phyloP scores from a whole-genome alignment of 441 rosid species.

The Pelargonium citronellum region DNA sequence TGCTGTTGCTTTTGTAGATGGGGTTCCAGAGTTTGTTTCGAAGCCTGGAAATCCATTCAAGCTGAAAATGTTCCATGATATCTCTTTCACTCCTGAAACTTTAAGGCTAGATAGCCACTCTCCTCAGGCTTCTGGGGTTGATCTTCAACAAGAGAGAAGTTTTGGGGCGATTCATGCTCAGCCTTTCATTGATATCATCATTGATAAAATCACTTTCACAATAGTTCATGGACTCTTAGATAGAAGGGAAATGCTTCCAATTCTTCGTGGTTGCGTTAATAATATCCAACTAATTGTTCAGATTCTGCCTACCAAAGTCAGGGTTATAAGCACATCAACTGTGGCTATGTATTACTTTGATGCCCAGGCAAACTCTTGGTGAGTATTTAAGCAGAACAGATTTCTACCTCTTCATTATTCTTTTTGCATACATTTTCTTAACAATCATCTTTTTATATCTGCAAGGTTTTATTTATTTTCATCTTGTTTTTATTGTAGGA shows the following conservation, averaged over 20 bases:
- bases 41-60: conserved; percentile 95
- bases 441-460: conserved; percentile 11
- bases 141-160: conserved; percentile 29
- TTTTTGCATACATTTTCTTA: conserved; percentile 20
- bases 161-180: conserved; percentile 39
- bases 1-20: conserved; percentile 74
- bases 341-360: conserved; percentile 57
- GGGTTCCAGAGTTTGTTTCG: conserved; percentile 73
- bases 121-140: conserved; percentile 29
- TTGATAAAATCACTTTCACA: conserved; percentile 56
- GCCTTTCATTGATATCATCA: conserved; percentile 49
- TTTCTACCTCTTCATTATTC: conserved; percentile 11
- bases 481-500: conserved; percentile 46
- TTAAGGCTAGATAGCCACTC: conserved; percentile 23
- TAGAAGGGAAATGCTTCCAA: conserved; percentile 62
- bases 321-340: conserved; percentile 53
- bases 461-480: conserved; percentile 19
- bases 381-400: conserved; percentile 26
- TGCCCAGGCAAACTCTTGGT: conserved; percentile 73
- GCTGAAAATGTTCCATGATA: conserved; percentile 60
- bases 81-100: conserved; percentile 27
- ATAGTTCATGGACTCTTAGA: conserved; percentile 71
- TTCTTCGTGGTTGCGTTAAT: conserved; percentile 56
- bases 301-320: conserved; percentile 55
- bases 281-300: conserved; percentile 49